Evolutionary conservation across 768 basidiomycete genomes (phyloP).

Genomic region (Agrocybe chaxingu): DNA sequence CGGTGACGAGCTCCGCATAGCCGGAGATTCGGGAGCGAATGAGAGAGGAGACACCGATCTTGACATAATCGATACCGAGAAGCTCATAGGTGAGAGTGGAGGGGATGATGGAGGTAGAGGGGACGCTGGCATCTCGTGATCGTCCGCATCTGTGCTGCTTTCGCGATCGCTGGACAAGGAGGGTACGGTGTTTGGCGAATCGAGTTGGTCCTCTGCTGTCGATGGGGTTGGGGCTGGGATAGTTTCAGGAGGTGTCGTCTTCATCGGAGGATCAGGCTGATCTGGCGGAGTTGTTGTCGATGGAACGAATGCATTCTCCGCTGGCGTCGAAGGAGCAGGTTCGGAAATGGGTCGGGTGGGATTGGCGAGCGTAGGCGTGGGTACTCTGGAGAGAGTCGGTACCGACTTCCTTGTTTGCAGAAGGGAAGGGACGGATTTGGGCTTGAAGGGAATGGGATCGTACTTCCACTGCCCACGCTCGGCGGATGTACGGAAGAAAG

Average conservation of each 20-base stretch:
- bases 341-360: conserved; percentile 35
- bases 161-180: conserved; percentile 30
- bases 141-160: conserved; percentile 27
- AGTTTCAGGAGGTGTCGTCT: conserved; percentile 12
- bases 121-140: conserved; percentile 21
- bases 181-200: conserved; percentile 19
- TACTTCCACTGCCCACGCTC: conserved; percentile 60
- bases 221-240: conserved; percentile 9
- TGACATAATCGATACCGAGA: conserved; percentile 30
- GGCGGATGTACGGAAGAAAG: conserved; percentile 52
- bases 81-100: conserved; percentile 38
- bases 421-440: conserved; percentile 27
- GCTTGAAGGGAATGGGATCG: conserved; percentile 39
- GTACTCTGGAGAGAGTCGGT: conserved; percentile 28
- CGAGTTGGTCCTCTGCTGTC: conserved; percentile 9
- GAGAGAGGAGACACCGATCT: conserved; percentile 32
- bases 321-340: conserved; percentile 26
- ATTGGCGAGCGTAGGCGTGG: conserved; percentile 22
- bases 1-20: conserved; percentile 20
- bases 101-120: conserved; percentile 43
- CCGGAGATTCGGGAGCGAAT: conserved; percentile 15
- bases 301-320: conserved; percentile 9
- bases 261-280: conserved; percentile 10
- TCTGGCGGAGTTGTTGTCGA: conserved; percentile 5
- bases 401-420: conserved; percentile 29